Conservation (phyloP, 2,329 filamentous ascomycete genomes). For the Ampelomyces quisqualis region DNA sequence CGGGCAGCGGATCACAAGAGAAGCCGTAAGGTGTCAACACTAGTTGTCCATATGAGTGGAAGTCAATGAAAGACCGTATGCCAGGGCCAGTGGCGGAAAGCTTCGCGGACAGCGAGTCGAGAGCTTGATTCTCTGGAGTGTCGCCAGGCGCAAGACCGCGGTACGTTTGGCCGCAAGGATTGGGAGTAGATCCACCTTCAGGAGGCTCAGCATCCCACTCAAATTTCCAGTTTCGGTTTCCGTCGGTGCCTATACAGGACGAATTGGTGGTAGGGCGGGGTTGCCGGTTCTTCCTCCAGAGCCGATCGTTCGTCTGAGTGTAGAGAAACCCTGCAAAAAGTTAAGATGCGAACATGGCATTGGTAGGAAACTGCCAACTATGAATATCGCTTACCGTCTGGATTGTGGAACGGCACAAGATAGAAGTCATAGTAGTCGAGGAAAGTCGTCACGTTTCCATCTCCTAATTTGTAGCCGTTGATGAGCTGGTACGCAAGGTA, state of each 20-base stretch:
- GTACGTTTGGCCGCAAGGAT: constrained; percentile 40
- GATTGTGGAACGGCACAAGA: constrained; percentile 37
- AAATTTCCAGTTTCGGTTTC: constrained; percentile 41
- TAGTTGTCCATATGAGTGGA: constrained; percentile 63
- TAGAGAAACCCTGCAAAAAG: constrained; percentile 39
- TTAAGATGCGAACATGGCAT: too few relatives aligned
- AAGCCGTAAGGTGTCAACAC: constrained; percentile 60
- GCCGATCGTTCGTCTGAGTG: constrained; percentile 37
- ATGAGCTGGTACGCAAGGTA: constrained; percentile 36
- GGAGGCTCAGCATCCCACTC: constrained; percentile 34
- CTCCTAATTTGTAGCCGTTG: constrained; percentile 28
- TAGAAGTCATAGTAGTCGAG: constrained; percentile 37
- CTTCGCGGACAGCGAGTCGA: constrained; percentile 49
- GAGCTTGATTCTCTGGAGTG: constrained; percentile 35
- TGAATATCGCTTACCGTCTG: constrained; percentile 22
- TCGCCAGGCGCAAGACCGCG: constrained; percentile 32
- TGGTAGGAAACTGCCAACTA: too few relatives aligned
- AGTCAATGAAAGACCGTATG: constrained; percentile 63
- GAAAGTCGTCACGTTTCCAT: constrained; percentile 31
- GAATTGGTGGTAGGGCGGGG: constrained; percentile 29
- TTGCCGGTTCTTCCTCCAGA: constrained; percentile 43
- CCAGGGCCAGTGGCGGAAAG: constrained; percentile 46
- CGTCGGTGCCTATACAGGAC: constrained; percentile 36
- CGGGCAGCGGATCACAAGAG: constrained; percentile 40
- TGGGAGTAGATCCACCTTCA: constrained; percentile 24